These are phyloP conservation scores for Diplodia mutila DNA, from an alignment of 2,329 filamentous ascomycete genomes.

Conservation along the genomic window DNA sequence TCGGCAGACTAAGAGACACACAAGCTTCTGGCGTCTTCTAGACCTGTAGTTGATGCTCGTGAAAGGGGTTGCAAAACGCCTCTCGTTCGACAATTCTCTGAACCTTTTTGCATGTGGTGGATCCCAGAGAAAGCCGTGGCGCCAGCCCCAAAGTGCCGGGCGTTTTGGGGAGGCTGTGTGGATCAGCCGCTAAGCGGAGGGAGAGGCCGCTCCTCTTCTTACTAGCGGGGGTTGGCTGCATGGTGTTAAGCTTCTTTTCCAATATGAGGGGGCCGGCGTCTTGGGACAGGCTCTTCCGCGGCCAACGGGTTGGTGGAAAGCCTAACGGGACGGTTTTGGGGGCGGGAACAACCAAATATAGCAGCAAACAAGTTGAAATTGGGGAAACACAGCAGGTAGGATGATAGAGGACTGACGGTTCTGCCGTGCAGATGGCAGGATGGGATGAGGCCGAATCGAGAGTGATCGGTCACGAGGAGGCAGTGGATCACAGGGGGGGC, in stretches of 20 bases:
- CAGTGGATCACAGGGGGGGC: not conserved
- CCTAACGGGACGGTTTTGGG: not conserved
- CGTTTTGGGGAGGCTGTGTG: not conserved
- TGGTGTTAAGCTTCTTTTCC: conserved; percentile 15
- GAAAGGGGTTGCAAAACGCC: not conserved
- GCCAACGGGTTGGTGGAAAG: not conserved
- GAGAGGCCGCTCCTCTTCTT: not conserved
- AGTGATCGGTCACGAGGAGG: not conserved
- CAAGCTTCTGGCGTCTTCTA: not conserved
- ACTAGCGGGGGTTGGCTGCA: not conserved
- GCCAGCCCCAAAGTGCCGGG: not conserved
- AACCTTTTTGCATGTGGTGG: conserved; percentile 4
- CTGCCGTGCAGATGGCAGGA: not conserved
- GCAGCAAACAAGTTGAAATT: not conserved
- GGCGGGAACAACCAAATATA: not conserved
- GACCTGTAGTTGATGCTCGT: not conserved
- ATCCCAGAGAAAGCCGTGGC: conserved; percentile 14
- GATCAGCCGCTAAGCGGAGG: conserved; percentile 8
- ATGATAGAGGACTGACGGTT: too few species aligned
- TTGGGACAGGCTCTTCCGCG: not conserved
- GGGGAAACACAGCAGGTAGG: not conserved
- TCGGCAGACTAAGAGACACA: not conserved
- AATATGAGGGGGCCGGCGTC: conserved; percentile 4
- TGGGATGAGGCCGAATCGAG: not conserved
- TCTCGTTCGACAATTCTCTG: not conserved